Conservation (phyloP, 192 early-diverging fungal genomes). For the Coemansia umbellata region DNA sequence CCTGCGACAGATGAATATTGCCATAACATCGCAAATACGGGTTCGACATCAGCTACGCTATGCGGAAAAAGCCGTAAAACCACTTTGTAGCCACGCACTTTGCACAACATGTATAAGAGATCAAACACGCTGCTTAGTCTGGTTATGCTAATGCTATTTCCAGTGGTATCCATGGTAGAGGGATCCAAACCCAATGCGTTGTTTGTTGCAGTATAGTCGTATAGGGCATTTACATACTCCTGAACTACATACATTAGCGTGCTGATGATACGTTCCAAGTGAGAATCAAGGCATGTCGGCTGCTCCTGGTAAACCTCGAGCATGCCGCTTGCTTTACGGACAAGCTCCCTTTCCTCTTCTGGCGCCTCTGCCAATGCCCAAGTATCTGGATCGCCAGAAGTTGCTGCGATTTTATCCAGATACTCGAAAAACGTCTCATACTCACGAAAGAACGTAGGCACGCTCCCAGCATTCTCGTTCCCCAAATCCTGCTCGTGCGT, state of each 20-base stretch:
- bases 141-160: constrained; percentile 1
- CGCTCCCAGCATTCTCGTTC: constrained; percentile 22
- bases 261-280: constrained; percentile 38
- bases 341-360: constrained; percentile 7
- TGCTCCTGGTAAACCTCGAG: constrained; percentile 46
- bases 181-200: too few species aligned
- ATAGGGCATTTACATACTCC: constrained; percentile 24
- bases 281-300: constrained; percentile 45
- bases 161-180: background rate
- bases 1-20: constrained; percentile 3
- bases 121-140: constrained; percentile 32
- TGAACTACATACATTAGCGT: constrained; percentile 22
- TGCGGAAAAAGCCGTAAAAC: constrained; percentile 90
- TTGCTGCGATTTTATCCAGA: constrained; percentile 11
- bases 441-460: constrained; percentile 44
- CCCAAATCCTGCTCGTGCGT: constrained; percentile 1
- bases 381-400: constrained; percentile 6
- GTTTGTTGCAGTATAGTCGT: constrained; percentile 5
- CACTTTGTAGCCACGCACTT: constrained; percentile 87
- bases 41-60: constrained; percentile 84
- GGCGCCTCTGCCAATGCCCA: constrained; percentile 10
- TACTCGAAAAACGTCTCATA: constrained; percentile 22
- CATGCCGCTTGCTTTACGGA: constrained; percentile 19
- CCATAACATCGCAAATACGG: constrained; percentile 70
- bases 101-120: constrained; percentile 70